Percentiles rank a stretch among this genome's conserved stretches.
These are phyloP conservation scores for Tephrocybe rancida DNA, from an alignment of 768 basidiomycete genomes.

Conservation along the genomic window DNA sequence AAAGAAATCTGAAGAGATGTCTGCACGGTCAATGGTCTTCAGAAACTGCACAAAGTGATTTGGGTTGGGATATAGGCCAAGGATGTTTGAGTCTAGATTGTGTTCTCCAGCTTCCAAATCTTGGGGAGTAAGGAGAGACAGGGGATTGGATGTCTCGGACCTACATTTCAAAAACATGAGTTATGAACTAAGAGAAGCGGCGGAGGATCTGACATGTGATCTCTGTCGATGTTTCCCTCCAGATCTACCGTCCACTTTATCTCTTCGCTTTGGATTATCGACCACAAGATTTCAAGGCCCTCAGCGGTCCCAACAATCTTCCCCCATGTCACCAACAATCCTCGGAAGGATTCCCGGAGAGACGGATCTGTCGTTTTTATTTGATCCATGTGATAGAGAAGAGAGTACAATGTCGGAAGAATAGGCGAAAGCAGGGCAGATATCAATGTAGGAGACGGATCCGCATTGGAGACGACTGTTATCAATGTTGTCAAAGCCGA, in stretches of 20 bases:
- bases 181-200: background rate
- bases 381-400: conserved; percentile 55
- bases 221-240: conserved; percentile 50
- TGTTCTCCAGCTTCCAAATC: conserved; percentile 44
- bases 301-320: conserved; percentile 57
- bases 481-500: conserved; percentile 51
- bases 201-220: conserved; percentile 42
- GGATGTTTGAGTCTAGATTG: conserved; percentile 53
- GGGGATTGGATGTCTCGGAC: conserved; percentile 25
- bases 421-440: conserved; percentile 69
- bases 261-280: conserved; percentile 52
- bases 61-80: conserved; percentile 80
- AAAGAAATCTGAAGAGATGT: conserved; percentile 75
- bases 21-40: conserved; percentile 63
- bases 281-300: conserved; percentile 60
- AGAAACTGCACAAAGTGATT: conserved; percentile 66
- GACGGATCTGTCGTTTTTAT: conserved; percentile 65
- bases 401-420: conserved; percentile 63
- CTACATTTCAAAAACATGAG: conserved; percentile 12
- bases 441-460: conserved; percentile 75
- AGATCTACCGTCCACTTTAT: conserved; percentile 58
- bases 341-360: conserved; percentile 58
- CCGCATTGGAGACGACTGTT: conserved; percentile 69
- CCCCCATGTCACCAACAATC: conserved; percentile 75
- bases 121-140: conserved; percentile 55